phyloP scores from a whole-genome alignment of 2,329 filamentous ascomycete species.

The Ampelomyces quisqualis region DNA sequence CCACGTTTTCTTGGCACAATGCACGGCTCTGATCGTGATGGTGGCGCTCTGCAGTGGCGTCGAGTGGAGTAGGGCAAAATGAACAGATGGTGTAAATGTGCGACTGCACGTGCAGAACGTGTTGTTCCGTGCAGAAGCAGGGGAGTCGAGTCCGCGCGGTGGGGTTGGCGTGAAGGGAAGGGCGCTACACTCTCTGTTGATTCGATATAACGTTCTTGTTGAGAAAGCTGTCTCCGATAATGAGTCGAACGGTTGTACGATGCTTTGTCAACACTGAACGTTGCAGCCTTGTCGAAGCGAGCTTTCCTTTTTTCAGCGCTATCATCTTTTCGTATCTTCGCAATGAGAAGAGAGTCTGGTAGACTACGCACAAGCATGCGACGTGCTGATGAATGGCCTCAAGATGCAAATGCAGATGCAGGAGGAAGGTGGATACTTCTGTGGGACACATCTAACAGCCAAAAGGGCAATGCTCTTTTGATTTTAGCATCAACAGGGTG shows the following conservation, averaged over 20 bases:
- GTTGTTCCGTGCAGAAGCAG: no score
- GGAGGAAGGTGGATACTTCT: neutral
- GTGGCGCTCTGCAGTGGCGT: no score
- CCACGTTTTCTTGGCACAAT: no score
- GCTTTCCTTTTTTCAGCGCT: slow-evolving; percentile 13
- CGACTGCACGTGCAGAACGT: no score
- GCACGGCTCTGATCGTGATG: no score
- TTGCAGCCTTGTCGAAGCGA: slow-evolving; percentile 13
- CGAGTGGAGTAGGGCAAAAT: no score
- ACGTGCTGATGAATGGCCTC: slow-evolving; percentile 14
- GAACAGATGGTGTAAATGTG: no score
- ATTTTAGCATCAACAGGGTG: no score
- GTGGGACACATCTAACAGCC: neutral
- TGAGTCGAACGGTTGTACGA: neutral
- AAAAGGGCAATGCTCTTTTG: no score
- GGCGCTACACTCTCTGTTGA: neutral
- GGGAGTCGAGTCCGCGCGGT: no score
- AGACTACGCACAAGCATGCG: neutral
- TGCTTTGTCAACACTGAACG: slow-evolving; percentile 11
- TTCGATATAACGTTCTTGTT: slow-evolving; percentile 1
- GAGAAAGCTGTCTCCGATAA: slow-evolving; percentile 2
- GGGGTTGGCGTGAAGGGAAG: no score
- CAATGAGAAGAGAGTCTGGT: slow-evolving; percentile 4
- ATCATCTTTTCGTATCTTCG: slow-evolving; percentile 2
- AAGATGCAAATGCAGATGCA: neutral